Percentiles rank a stretch among this genome's conserved stretches.
Conservation (phyloP, 2,329 filamentous ascomycete species). For the Myotisia sp. region DNA sequence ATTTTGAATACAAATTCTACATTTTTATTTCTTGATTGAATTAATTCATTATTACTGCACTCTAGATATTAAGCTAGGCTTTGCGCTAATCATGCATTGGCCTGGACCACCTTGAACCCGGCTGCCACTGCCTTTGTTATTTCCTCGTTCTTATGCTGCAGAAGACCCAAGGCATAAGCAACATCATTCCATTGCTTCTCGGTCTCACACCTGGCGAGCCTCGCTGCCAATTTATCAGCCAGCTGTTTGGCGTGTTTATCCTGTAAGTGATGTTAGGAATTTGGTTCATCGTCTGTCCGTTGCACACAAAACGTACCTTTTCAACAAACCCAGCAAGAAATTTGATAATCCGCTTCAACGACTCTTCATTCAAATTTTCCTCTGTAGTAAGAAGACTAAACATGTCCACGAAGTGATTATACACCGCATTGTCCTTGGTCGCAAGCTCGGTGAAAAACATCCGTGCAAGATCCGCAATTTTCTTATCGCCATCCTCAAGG, state of each 20-base stretch:
- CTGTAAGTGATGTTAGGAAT: constrained; percentile 31
- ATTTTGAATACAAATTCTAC: too few relatives aligned
- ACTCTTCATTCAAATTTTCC: constrained; percentile 64
- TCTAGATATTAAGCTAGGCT: too few relatives aligned
- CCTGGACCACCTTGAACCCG: constrained; percentile 49
- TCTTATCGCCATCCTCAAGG: constrained; percentile 86
- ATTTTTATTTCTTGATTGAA: too few relatives aligned
- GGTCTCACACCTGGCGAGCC: constrained; percentile 71
- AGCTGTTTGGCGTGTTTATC: constrained; percentile 96
- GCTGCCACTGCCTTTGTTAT: constrained; percentile 30
- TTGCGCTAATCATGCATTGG: constrained; percentile 34
- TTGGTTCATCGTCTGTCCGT: neutral
- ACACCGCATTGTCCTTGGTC: constrained; percentile 96
- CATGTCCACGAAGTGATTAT: constrained; percentile 99
- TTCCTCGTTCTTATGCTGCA: constrained; percentile 55
- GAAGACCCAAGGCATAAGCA: constrained; percentile 71
- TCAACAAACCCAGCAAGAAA: constrained; percentile 94
- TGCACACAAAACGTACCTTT: constrained; percentile 49
- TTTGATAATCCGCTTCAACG: constrained; percentile 72
- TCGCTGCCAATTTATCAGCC: constrained; percentile 77
- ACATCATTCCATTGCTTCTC: constrained; percentile 98
- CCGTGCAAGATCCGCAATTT: constrained; percentile 79
- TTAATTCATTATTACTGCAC: too few relatives aligned
- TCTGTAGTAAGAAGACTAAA: constrained; percentile 84
- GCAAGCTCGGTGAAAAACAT: constrained; percentile 99